Evolutionary conservation across 2,329 filamentous ascomycete species (phyloP).

Genomic region (Metarhizium sp.): DNA sequence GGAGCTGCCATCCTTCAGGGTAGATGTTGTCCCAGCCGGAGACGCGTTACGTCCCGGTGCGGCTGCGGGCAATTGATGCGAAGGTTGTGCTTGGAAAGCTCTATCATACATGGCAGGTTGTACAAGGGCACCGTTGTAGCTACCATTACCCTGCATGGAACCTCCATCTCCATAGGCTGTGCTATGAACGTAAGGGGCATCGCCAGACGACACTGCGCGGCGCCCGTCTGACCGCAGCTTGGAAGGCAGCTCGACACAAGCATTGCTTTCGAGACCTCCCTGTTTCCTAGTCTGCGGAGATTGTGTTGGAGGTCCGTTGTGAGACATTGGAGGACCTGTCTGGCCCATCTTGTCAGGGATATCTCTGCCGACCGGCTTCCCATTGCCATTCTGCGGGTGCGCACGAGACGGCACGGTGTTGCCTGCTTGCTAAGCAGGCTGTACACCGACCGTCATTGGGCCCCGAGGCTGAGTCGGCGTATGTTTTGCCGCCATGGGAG

Average conservation of each 20-base stretch:
- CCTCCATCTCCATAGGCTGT: background rate
- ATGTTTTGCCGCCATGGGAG: background rate
- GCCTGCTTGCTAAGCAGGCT: conserved; percentile 12
- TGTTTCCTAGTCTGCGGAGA: background rate
- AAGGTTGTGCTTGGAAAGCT: background rate
- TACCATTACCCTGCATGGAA: background rate
- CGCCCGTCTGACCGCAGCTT: background rate
- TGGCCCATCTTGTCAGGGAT: background rate
- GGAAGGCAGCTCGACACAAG: background rate
- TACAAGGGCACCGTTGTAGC: background rate
- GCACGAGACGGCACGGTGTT: conserved; percentile 1
- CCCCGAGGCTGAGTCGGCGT: background rate
- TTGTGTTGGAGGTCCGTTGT: background rate
- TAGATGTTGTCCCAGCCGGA: background rate
- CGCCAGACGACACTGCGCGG: background rate
- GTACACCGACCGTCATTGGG: background rate
- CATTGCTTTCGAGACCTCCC: background rate
- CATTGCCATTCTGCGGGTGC: background rate
- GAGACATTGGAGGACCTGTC: background rate
- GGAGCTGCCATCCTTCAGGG: background rate
- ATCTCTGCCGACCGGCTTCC: background rate
- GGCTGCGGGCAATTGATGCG: background rate
- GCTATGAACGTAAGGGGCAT: background rate
- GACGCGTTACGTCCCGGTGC: background rate
- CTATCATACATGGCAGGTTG: background rate